Base-by-base conservation (phyloP, 2,329 filamentous ascomycete genomes). In the Aspergillus ustus region DNA sequence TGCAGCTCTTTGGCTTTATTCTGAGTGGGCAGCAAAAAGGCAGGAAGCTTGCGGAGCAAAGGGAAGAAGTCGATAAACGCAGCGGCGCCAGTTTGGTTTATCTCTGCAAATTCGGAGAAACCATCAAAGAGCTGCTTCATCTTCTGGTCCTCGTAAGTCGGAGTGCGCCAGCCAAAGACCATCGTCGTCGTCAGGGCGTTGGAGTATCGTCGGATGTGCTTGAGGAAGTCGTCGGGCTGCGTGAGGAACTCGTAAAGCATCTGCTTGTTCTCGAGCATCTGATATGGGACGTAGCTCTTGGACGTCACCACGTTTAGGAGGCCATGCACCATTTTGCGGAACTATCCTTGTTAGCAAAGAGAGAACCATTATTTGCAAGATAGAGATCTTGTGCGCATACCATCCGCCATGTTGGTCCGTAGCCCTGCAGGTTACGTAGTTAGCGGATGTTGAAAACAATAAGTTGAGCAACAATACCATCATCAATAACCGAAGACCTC, bases 241-340 rank as follows among this genome's bases (percentile, higher is more conserved):
- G 80, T 76, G 3, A 86, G 65, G 19, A 87, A 70, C 7, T 82
- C 80, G 49, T 74, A 63, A 62, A 75, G 20, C 83, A 87, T 83
- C 53, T 82, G 79, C 66, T 82, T 84, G 70, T 82, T 84, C 68
- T 87, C 84, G 2, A 87, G 75, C 52, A 82, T 78, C 64, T 87
- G 84, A 64, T 86, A 87, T 2, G 82, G 78, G 2, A 86, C 77
- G 60, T 87, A 88, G 8, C 74, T 72, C 57, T 76, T 78, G 3
- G 82, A 77, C 1, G 78, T 76, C 0, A 74, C 79, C 55, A 82
- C 70, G 63, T 84, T 83, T 29, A 85, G 78, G 1, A 83, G 74
- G 2, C 71, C 73, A 66, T 85, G 83, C 3, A 80, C 66, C 65
- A 75, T 72, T 52, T 75, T 75, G 15, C 72, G 73, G 55, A 70